Evolutionary conservation across 2,329 filamentous ascomycete species (phyloP), one percentile per base, ranked within the genome.

Genomic region (Paraphaeosphaeria minitans): DNA sequence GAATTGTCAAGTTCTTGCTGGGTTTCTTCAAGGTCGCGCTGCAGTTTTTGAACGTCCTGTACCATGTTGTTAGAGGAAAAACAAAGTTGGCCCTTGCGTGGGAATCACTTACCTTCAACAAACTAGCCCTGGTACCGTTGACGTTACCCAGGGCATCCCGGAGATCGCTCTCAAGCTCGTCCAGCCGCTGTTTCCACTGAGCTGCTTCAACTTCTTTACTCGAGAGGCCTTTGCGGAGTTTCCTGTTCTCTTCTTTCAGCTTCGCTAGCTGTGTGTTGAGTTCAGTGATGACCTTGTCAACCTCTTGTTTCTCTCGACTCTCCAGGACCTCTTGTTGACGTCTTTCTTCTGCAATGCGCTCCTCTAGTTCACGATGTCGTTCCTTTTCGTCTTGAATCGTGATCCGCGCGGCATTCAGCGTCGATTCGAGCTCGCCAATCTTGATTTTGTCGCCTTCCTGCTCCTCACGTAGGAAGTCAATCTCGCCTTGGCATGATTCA

Each of bases 391-490:
- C 93, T 57, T 90, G 86, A n/a, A 97, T 80, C 50, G 82, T 86
- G 70, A 92, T 87, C 74, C 96, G 90, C n/a, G 88, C 85, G 57
- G 87, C 89, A 68, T 91, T 90, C 39, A 97, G 80, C 14, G 89
- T 87, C 9, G 92, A 91, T 72, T 98, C 93, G 8, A 98, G 83
- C 71, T 98, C 93, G 39, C 94, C 92, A 69, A 99, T 98, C 78
- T 93, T 93, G 74, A 99, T 96, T 83, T 99, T 99, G 81, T 99
- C 95, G 19, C 86, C 87, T 77, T 99, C 95, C 77, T 99, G 95
- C 80, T 99, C 95, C 74, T 99, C 95, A 1, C 95, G 89, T 52
- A 99, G 78, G 83, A 99, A 99, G 1, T 91, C 89, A 77, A 98
- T 96, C 76, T 99, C 95, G 59, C 89, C 89, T 69, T 97, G 94